A percentile compares a stretch with the other conserved stretches of the same genome.
phyloP scores from a whole-genome alignment of 495 filamentous ascomycete species.

The Neurospora africana region DNA sequence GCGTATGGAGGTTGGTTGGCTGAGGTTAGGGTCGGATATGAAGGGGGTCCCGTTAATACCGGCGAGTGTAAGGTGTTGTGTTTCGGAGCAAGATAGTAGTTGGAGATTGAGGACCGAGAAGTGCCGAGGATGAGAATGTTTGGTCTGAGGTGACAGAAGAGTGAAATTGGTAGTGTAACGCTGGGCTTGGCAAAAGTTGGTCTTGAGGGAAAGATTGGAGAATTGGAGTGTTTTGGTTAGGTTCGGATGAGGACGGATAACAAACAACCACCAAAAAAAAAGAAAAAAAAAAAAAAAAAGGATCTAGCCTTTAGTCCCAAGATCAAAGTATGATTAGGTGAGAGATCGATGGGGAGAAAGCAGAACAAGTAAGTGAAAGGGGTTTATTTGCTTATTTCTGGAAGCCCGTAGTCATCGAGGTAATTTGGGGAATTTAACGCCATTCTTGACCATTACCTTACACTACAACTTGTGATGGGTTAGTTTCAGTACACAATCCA shows the following conservation, averaged over 20 bases:
- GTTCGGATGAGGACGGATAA: too few relatives aligned
- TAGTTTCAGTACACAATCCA: neutral
- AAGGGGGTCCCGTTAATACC: too few relatives aligned
- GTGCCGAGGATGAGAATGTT: neutral
- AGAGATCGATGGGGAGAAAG: neutral
- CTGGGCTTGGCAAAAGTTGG: neutral
- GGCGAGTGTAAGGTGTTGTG: neutral
- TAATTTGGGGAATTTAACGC: neutral
- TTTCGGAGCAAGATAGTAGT: neutral
- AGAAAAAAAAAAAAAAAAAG: neutral
- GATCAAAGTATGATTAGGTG: neutral
- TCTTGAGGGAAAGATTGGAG: neutral
- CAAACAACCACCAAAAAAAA: neutral
- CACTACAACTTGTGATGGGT: neutral
- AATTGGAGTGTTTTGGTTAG: neutral
- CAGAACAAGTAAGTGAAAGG: neutral
- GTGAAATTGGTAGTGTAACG: neutral
- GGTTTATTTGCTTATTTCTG: neutral
- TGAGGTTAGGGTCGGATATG: neutral
- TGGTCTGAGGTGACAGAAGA: neutral
- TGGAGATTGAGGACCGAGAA: too few relatives aligned
- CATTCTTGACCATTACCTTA: neutral
- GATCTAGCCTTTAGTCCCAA: neutral
- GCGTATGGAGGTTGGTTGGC: neutral
- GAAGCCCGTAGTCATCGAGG: neutral